Evolutionary conservation across 306 rosid genomes (phyloP).

Genomic region (Alnus glutinosa): DNA sequence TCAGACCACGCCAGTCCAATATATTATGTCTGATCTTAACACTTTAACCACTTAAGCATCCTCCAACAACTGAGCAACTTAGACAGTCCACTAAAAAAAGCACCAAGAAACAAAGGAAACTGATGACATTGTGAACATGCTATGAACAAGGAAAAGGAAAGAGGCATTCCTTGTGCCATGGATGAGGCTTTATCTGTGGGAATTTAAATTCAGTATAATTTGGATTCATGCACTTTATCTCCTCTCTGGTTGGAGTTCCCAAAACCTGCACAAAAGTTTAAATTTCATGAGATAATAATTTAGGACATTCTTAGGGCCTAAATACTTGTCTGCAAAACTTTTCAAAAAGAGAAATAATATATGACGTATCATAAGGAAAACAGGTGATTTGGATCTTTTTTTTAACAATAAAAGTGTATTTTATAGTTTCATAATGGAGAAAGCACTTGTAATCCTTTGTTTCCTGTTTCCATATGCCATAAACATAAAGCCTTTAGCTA

Average conservation of each 20-base stretch:
- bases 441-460: background rate
- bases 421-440: background rate
- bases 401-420: background rate
- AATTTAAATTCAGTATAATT: conserved; percentile 95
- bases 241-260: conserved; percentile 99
- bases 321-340: background rate
- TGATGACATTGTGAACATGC: conserved; percentile 8
- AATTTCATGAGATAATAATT: background rate
- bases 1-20: background rate
- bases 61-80: background rate
- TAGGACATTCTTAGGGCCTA: background rate
- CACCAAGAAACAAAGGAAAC: background rate
- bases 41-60: background rate
- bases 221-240: conserved; percentile 99
- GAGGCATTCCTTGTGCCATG: conserved; percentile 87
- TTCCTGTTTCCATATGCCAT: background rate
- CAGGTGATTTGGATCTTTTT: background rate
- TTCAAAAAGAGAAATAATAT: background rate
- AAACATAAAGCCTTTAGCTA: background rate
- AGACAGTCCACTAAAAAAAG: background rate
- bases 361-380: background rate
- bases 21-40: background rate
- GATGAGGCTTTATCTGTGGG: conserved; percentile 99
- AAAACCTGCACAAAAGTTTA: conserved; percentile 60
- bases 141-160: conserved; percentile 20